Percentiles rank a stretch among this genome's conserved stretches.
Conservation (phyloP, 148 eudicot species). For the Persicaria tinctoria region DNA sequence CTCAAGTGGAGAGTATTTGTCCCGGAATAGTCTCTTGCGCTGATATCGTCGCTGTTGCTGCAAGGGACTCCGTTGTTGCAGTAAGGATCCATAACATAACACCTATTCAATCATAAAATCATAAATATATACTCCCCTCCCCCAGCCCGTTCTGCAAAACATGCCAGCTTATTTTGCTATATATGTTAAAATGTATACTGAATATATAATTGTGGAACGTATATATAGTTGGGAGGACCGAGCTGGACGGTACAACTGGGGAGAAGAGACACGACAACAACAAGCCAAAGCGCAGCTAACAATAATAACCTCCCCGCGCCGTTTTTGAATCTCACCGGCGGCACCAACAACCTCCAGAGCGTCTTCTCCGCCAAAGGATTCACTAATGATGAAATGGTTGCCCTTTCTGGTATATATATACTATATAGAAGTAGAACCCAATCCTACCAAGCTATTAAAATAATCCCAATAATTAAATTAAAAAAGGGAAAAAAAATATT, state of each 20-base stretch:
- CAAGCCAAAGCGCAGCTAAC: slow-evolving; percentile 6
- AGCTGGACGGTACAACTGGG: slow-evolving; percentile 18
- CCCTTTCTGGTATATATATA: slow-evolving; percentile 8
- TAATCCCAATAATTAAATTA: too few relatives aligned
- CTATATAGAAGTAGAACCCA: too few relatives aligned
- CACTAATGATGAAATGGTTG: slow-evolving; percentile 9
- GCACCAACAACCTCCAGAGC: neutral
- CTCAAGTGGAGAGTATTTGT: slow-evolving; percentile 14
- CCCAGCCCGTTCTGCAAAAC: too few relatives aligned
- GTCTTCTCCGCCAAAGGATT: slow-evolving; percentile 4
- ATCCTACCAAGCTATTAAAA: too few relatives aligned
- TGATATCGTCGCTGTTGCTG: slow-evolving; percentile 14
- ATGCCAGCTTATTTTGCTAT: too few relatives aligned
- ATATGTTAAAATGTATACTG: neutral
- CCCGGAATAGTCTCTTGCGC: slow-evolving; percentile 16
- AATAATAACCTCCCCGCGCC: slow-evolving; percentile 8
- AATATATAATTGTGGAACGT: neutral
- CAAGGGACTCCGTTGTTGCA: slow-evolving; percentile 13
- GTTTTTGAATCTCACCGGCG: neutral
- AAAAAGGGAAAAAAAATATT: too few relatives aligned
- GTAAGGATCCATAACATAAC: neutral
- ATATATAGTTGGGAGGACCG: slow-evolving; percentile 13
- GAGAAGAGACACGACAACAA: slow-evolving; percentile 18
- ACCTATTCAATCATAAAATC: too few relatives aligned
- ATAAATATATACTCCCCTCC: too few relatives aligned